A percentile compares a stretch with the other conserved stretches of the same genome.
Evolutionary conservation across 2,329 filamentous ascomycete genomes (phyloP).

Genomic region (Fusarium abutilonis): DNA sequence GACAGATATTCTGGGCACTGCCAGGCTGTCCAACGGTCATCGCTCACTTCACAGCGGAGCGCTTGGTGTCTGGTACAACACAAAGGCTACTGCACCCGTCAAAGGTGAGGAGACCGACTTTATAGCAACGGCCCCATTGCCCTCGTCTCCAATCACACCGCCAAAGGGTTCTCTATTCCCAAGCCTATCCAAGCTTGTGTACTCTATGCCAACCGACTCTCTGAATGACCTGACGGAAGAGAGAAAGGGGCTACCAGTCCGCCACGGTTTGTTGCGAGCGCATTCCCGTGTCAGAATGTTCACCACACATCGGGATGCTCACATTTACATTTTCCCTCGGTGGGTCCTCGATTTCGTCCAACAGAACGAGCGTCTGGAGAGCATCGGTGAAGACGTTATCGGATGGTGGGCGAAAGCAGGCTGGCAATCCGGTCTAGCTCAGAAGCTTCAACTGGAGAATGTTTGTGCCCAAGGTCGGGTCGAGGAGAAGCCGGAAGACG

Average conservation of each 20-base stretch:
- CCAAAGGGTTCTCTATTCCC: conserved; percentile 71
- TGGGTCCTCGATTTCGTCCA: conserved; percentile 90
- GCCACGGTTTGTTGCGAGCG: conserved; percentile 78
- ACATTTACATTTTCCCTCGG: conserved; percentile 92
- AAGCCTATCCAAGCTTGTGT: conserved; percentile 80
- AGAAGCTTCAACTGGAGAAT: conserved; percentile 78
- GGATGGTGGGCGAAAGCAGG: conserved; percentile 96
- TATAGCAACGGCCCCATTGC: conserved; percentile 78
- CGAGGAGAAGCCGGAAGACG: conserved; percentile 52
- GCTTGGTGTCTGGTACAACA: conserved; percentile 90
- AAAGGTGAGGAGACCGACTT: conserved; percentile 96
- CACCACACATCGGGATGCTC: conserved; percentile 86
- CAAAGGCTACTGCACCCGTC: conserved; percentile 75
- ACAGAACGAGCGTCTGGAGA: conserved; percentile 83
- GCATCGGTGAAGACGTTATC: conserved; percentile 88
- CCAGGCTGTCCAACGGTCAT: conserved; percentile 51
- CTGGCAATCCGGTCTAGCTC: conserved; percentile 84
- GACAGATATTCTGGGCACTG: conserved; percentile 65
- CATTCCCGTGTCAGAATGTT: conserved; percentile 83
- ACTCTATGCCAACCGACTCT: conserved; percentile 87
- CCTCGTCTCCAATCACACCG: conserved; percentile 57
- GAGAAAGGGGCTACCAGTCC: conserved; percentile 75
- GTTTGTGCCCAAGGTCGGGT: conserved; percentile 60
- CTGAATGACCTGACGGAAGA: conserved; percentile 84
- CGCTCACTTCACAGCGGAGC: conserved; percentile 72